Evolutionary conservation across 2,329 filamentous ascomycete species (phyloP).

Genomic region (Cladophialophora chaetospira): DNA sequence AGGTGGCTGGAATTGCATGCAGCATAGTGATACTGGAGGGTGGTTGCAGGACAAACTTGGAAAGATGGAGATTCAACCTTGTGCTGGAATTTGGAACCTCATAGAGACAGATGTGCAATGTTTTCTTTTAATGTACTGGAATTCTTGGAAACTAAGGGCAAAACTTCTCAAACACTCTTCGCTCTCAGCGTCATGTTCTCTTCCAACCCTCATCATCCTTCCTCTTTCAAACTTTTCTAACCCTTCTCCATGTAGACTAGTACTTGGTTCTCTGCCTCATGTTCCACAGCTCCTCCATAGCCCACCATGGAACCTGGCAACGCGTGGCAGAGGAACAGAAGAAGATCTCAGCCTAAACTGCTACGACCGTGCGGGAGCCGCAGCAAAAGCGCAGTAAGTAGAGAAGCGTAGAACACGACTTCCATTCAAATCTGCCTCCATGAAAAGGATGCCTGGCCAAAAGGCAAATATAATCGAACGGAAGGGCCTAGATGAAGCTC

Average conservation of each 20-base stretch:
- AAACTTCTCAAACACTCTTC: constrained; percentile 1
- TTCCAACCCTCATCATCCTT: constrained; percentile 1
- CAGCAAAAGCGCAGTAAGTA: too few species aligned
- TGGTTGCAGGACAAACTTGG: constrained; percentile 1
- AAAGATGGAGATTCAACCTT: constrained; percentile 1
- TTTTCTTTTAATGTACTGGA: neutral
- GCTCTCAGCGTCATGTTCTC: neutral
- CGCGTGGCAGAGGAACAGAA: neutral
- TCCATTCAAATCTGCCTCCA: too few species aligned
- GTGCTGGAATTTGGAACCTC: neutral
- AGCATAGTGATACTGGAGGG: constrained; percentile 1
- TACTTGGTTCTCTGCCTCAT: neutral
- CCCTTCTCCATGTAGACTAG: neutral
- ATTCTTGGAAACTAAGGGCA: neutral
- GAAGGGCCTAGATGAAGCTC: too few species aligned
- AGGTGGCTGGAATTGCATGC: neutral
- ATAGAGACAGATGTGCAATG: neutral
- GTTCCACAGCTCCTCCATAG: constrained; percentile 5
- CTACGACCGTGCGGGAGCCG: too few species aligned
- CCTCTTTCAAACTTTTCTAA: constrained; percentile 1
- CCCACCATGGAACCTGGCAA: neutral
- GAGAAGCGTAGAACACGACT: too few species aligned
- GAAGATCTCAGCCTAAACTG: constrained; percentile 1
- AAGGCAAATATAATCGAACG: too few species aligned
- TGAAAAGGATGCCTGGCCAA: too few species aligned